A percentile compares a stretch with the other conserved stretches of the same genome.
These are phyloP conservation scores for Dimargaris cristalligena DNA, from an alignment of 192 early-diverging fungal species.

Conservation along the genomic window DNA sequence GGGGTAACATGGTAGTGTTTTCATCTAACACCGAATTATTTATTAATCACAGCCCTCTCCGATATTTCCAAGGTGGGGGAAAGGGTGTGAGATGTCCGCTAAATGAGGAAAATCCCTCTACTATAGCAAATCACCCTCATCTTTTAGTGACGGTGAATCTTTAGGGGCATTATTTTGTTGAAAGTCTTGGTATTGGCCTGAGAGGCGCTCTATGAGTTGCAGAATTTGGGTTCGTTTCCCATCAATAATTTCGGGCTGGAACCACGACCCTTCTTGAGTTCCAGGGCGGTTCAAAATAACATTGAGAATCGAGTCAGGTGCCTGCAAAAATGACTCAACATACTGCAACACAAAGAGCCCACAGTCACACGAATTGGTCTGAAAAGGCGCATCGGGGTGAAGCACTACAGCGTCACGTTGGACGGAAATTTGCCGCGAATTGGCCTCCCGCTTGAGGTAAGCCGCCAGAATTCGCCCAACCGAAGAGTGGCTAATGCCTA, in stretches of 20 bases:
- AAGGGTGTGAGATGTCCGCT: too few species aligned
- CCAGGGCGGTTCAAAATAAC: neutral
- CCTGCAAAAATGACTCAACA: slow-evolving; percentile 46
- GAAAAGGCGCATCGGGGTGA: slow-evolving; percentile 31
- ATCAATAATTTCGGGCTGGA: neutral
- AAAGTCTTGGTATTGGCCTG: neutral
- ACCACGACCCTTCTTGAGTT: neutral
- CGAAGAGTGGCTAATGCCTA: slow-evolving; percentile 28
- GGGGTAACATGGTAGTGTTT: too few species aligned
- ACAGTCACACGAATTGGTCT: slow-evolving; percentile 72
- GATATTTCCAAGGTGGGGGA: too few species aligned
- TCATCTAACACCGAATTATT: too few species aligned
- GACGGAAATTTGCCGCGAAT: slow-evolving; percentile 30
- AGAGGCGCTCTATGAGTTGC: neutral
- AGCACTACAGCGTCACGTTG: slow-evolving; percentile 15
- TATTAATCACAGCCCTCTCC: too few species aligned
- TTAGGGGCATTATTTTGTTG: too few species aligned
- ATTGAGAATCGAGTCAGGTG: slow-evolving; percentile 16
- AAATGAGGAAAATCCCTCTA: too few species aligned
- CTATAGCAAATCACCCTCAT: too few species aligned
- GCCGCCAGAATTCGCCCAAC: slow-evolving; percentile 22
- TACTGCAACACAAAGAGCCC: slow-evolving; percentile 76
- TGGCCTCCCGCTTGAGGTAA: slow-evolving; percentile 38
- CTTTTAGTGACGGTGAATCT: too few species aligned
- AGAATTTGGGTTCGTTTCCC: neutral